phyloP scores from a whole-genome alignment of 1,284 basidiomycete species.

The Xerocomus minutiporus region DNA sequence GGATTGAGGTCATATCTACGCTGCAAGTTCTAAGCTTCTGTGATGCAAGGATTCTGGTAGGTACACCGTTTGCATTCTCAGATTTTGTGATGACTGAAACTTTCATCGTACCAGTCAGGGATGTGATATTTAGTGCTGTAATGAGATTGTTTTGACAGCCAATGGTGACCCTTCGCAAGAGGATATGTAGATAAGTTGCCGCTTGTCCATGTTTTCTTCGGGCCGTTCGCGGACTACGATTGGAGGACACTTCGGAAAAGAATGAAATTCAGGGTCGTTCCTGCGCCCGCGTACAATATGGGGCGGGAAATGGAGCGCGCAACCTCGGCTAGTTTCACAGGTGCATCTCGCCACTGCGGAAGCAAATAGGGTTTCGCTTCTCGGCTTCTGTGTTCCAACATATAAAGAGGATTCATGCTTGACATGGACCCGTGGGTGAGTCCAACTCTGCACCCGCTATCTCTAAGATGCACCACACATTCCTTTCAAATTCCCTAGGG shows the following conservation, averaged over 20 bases:
- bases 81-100: neutral
- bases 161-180: neutral
- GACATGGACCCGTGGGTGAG: slow-evolving; percentile 1
- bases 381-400: neutral
- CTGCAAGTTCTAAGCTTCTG: neutral
- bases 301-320: slow-evolving; percentile 2
- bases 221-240: neutral
- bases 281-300: neutral
- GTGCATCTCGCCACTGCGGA: neutral
- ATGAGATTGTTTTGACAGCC: neutral
- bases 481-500: slow-evolving; percentile 1
- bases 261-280: slow-evolving; percentile 5
- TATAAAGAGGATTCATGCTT: neutral
- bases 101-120: neutral
- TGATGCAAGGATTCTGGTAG: neutral
- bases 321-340: slow-evolving; percentile 2
- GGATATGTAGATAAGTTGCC: neutral
- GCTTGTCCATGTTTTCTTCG: neutral
- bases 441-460: slow-evolving; percentile 7
- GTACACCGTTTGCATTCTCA: neutral
- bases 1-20: neutral
- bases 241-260: neutral
- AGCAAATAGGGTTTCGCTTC: slow-evolving; percentile 2
- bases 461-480: slow-evolving; percentile 1
- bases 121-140: neutral